Base-by-base conservation (phyloP, 164 flowering plant species). In the Stephania cephalantha region DNA sequence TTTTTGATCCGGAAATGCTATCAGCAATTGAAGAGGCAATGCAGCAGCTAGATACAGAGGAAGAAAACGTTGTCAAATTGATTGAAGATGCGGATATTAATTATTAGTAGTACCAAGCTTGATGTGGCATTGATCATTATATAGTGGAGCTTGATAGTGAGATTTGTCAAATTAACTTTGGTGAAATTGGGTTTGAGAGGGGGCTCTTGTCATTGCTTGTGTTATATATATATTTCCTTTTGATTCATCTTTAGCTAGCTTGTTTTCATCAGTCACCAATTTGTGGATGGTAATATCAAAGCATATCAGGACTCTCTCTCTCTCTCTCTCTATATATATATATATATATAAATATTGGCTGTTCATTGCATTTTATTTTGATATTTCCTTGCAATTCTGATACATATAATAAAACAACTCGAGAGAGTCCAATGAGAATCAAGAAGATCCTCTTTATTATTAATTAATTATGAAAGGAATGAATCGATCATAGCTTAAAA, bases 1-100 rank as follows among this genome's bases (percentile, higher is more conserved):
- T 79, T 15, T 83, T 86, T 45, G 82, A 80, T 58, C 82, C 82
- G 15, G 85, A 83, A 18, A 25, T 86, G 73, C 74, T 85, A 63
- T 79, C 81, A 46, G 85, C 86, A 8, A 69, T 79, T 71, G 87
- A 85, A 58, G 85, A 83, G 68, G 76, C 79, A 15, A 78, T 86
- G 85, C 75, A 81, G 66, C 78, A 81, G 75, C 76, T 85, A 13
- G 73, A 82, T 46, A 80, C 50, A 68, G 87, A 85, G 71, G 89
- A 85, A 52, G 77, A 81, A 22, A 25, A 68, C 46, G 55, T 76
- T 22, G 72, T 81, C 17, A 45, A 55, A 48, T 72, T 75, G 46
- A 78, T 81, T 70, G 77, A 15, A 50, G 79, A 73, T 67, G 71
- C 61, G 17, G 18, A 9, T 58, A 58, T 12, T 2, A 35, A 58